Percentiles rank a stretch among this genome's conserved stretches.
phyloP scores from a whole-genome alignment of 305 asterid species.

The Vinca major region DNA sequence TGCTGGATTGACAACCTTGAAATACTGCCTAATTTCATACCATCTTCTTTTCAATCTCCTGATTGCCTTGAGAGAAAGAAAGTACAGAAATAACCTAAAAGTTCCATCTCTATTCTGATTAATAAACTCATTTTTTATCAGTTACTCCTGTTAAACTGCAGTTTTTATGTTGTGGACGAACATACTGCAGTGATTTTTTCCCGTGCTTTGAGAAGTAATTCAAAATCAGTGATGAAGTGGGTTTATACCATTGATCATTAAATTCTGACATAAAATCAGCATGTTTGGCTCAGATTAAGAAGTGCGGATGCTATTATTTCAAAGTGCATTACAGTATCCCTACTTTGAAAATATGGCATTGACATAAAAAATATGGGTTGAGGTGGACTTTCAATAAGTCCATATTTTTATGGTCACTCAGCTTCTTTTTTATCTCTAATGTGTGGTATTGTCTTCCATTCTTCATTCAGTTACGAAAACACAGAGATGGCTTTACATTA shows the following conservation, averaged over 20 bases:
- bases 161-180: not conserved
- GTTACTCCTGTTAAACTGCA: not conserved
- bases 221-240: not conserved
- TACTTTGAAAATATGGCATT: not conserved
- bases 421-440: conserved; percentile 9
- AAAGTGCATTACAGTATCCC: not conserved
- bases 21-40: not conserved
- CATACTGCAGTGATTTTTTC: not conserved
- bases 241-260: not conserved
- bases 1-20: not conserved
- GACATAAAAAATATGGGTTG: not conserved
- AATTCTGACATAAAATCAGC: not conserved
- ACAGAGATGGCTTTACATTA: conserved; percentile 86
- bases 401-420: not conserved
- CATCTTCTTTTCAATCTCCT: no score
- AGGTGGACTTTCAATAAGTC: not conserved
- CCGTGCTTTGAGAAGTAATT: not conserved
- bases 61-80: not conserved
- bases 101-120: not conserved
- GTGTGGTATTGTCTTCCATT: conserved; percentile 15
- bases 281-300: not conserved
- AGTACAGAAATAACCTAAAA: not conserved
- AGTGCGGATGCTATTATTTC: not conserved
- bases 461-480: conserved; percentile 54
- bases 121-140: no score